Conservation (phyloP, 768 basidiomycete genomes). For the Naganishia onofrii region DNA sequence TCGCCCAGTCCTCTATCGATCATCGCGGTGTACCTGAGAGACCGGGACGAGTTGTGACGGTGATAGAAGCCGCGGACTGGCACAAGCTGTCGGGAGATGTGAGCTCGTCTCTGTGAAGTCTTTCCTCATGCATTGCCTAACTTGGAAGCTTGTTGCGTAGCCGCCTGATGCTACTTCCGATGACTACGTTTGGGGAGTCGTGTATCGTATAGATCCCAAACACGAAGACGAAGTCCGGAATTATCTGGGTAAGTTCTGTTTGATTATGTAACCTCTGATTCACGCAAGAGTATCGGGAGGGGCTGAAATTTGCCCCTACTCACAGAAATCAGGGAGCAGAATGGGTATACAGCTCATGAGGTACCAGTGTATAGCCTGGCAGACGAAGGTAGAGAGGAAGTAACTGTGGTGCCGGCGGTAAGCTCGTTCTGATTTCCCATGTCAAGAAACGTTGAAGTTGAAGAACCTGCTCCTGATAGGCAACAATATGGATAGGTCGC, state of each 20-base stretch:
- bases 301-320: too few relatives aligned
- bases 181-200: slow-evolving; percentile 84
- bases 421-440: neutral
- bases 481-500: neutral
- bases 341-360: slow-evolving; percentile 82
- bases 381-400: slow-evolving; percentile 55
- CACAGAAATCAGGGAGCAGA: slow-evolving; percentile 55
- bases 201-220: slow-evolving; percentile 78
- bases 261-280: neutral
- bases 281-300: too few relatives aligned
- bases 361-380: slow-evolving; percentile 68
- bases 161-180: slow-evolving; percentile 45
- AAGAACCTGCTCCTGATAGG: slow-evolving; percentile 1
- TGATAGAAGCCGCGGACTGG: slow-evolving; percentile 87
- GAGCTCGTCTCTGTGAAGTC: slow-evolving; percentile 25
- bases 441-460: neutral
- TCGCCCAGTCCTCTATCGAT: slow-evolving; percentile 87
- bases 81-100: slow-evolving; percentile 51
- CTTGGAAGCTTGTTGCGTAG: slow-evolving; percentile 62
- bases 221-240: slow-evolving; percentile 73
- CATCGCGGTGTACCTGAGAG: slow-evolving; percentile 85
- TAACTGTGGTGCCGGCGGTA: neutral
- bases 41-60: slow-evolving; percentile 85
- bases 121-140: neutral
- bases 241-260: slow-evolving; percentile 65